Conservation (phyloP, 2,329 filamentous ascomycete genomes). For the Fusarium devonianum region DNA sequence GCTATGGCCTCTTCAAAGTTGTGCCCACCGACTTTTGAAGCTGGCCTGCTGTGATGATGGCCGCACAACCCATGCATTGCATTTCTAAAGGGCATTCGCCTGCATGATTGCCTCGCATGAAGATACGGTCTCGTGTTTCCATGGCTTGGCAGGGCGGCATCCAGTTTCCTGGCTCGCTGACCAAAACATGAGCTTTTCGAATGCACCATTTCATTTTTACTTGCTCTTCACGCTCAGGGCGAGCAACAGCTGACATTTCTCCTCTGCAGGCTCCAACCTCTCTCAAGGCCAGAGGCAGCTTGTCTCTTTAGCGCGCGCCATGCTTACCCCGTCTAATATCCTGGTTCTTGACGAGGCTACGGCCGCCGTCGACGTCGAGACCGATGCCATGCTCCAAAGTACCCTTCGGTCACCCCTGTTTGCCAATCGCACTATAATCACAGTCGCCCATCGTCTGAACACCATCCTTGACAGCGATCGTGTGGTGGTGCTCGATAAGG, state of each 20-base stretch:
- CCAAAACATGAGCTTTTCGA: background rate
- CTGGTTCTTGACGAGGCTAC: conserved; percentile 97
- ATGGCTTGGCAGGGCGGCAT: conserved; percentile 13
- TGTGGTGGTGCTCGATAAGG: conserved; percentile 91
- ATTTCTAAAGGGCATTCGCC: conserved; percentile 29
- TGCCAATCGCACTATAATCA: conserved; percentile 93
- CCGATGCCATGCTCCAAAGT: conserved; percentile 70
- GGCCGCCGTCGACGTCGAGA: conserved; percentile 74
- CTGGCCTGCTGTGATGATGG: conserved; percentile 21
- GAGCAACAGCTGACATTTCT: conserved; percentile 27
- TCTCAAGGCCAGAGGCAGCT: conserved; percentile 95
- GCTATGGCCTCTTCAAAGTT: conserved; percentile 20
- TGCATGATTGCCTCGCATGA: conserved; percentile 49
- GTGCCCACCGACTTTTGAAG: conserved; percentile 14
- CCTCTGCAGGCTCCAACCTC: conserved; percentile 79
- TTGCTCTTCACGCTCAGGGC: background rate
- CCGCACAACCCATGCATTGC: conserved; percentile 24
- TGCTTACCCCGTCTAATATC: conserved; percentile 96
- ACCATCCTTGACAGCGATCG: conserved; percentile 90
- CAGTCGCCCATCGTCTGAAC: conserved; percentile 97
- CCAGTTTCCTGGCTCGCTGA: background rate
- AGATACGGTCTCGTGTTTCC: conserved; percentile 44
- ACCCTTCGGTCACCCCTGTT: conserved; percentile 74
- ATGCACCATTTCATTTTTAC: conserved; percentile 24
- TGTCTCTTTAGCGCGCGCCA: conserved; percentile 88